phyloP scores from a whole-genome alignment of 2,329 filamentous ascomycete genomes.

The Trichoderma sp. region DNA sequence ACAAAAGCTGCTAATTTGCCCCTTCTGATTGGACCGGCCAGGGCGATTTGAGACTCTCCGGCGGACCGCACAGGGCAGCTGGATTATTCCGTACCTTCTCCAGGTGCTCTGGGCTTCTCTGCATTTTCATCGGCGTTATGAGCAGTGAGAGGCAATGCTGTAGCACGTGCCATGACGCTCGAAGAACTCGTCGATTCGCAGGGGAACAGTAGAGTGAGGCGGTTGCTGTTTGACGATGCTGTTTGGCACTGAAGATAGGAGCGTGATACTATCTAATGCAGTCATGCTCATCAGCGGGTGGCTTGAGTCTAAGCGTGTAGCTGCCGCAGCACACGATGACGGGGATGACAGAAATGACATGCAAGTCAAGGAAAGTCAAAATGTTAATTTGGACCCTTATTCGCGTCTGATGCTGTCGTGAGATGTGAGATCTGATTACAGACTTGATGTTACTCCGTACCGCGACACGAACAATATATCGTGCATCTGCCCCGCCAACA shows the following conservation, averaged over 20 bases:
- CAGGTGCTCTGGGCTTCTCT: background rate
- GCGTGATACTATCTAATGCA: background rate
- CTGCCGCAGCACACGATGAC: background rate
- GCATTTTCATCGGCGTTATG: background rate
- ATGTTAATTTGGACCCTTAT: too few relatives aligned
- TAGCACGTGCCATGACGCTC: background rate
- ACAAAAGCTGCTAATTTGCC: slow-evolving; percentile 8
- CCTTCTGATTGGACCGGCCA: slow-evolving; percentile 11
- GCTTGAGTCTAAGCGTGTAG: background rate
- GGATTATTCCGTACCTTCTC: background rate
- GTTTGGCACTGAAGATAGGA: too few relatives aligned
- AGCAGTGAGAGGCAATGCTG: background rate
- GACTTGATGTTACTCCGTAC: too few relatives aligned
- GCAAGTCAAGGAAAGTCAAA: too few relatives aligned
- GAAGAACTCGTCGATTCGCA: background rate
- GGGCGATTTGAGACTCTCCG: slow-evolving; percentile 19
- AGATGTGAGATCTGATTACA: too few relatives aligned
- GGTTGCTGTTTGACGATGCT: too few relatives aligned
- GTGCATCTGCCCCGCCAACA: too few relatives aligned
- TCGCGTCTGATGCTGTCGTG: too few relatives aligned
- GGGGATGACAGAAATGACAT: too few relatives aligned
- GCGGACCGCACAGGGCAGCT: slow-evolving; percentile 4
- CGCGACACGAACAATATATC: too few relatives aligned
- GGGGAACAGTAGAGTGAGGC: background rate
- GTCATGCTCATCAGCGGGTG: background rate